A percentile compares a stretch with the other conserved stretches of the same genome.
phyloP scores from a whole-genome alignment of 257 asterid genomes.

The Thymus mandschuricus region DNA sequence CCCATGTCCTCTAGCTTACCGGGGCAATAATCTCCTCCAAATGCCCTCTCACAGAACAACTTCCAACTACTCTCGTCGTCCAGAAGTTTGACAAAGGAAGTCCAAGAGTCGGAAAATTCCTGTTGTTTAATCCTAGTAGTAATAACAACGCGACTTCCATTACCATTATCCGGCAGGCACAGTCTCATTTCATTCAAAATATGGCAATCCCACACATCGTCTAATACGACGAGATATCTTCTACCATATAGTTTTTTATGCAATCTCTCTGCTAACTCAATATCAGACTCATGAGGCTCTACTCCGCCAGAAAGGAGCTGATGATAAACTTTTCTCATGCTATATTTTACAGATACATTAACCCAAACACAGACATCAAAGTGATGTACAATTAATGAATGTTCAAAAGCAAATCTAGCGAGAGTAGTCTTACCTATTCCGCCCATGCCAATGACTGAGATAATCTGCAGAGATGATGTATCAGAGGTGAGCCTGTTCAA shows the following conservation, averaged over 20 bases:
- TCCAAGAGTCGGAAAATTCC: neutral
- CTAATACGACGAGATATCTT: neutral
- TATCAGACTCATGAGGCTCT: neutral
- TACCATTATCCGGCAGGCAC: neutral
- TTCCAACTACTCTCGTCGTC: neutral
- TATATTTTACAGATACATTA: neutral
- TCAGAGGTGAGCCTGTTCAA: slow-evolving; percentile 1
- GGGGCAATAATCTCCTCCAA: neutral
- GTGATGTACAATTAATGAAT: neutral
- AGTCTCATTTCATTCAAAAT: neutral
- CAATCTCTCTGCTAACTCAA: neutral
- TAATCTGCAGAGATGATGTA: neutral
- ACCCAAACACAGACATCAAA: neutral
- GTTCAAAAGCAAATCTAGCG: neutral
- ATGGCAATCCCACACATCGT: neutral
- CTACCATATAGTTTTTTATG: neutral
- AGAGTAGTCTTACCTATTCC: slow-evolving; percentile 24
- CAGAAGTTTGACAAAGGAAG: neutral
- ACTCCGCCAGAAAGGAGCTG: neutral
- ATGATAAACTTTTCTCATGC: neutral
- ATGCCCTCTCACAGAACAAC: neutral
- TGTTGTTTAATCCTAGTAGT: neutral
- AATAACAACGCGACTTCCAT: neutral
- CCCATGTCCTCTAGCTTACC: neutral
- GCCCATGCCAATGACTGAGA: slow-evolving; percentile 25